A percentile compares a stretch with the other conserved stretches of the same genome.
These are phyloP conservation scores for Colletotrichum tropicicola DNA, from an alignment of 2,329 filamentous ascomycete genomes.

Conservation along the genomic window DNA sequence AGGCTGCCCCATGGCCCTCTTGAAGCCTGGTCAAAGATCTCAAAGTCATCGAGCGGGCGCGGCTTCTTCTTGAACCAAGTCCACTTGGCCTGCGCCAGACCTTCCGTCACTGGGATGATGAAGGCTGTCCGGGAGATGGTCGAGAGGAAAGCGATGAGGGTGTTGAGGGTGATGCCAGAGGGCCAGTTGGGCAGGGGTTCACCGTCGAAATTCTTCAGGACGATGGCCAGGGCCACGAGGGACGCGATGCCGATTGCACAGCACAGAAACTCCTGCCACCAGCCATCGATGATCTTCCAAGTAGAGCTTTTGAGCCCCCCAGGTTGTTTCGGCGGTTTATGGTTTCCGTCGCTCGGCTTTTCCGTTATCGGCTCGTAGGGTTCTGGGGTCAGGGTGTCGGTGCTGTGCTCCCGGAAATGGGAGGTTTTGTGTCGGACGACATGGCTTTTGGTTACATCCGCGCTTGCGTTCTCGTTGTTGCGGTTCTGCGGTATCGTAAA, in stretches of 20 bases:
- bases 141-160: conserved; percentile 37
- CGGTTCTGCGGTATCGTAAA: no score
- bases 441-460: no score
- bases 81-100: conserved; percentile 35
- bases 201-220: conserved; percentile 30
- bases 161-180: conserved; percentile 38
- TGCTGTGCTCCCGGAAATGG: no score
- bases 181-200: conserved; percentile 34
- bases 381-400: no score
- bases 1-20: conserved; percentile 32
- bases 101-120: conserved; percentile 35
- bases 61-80: conserved; percentile 26
- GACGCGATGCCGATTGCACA: not conserved
- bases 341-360: no score
- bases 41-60: conserved; percentile 27
- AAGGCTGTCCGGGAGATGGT: conserved; percentile 35
- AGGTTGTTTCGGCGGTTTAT: no score
- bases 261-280: conserved; percentile 12
- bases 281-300: not conserved
- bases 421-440: no score
- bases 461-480: no score
- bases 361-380: no score
- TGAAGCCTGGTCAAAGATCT: conserved; percentile 30
- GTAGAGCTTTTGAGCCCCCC: no score
- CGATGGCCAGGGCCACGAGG: conserved; percentile 33